Evolutionary conservation across 163 green algal species (phyloP).

Genomic region (Coccomyxa subellipsoidea): DNA sequence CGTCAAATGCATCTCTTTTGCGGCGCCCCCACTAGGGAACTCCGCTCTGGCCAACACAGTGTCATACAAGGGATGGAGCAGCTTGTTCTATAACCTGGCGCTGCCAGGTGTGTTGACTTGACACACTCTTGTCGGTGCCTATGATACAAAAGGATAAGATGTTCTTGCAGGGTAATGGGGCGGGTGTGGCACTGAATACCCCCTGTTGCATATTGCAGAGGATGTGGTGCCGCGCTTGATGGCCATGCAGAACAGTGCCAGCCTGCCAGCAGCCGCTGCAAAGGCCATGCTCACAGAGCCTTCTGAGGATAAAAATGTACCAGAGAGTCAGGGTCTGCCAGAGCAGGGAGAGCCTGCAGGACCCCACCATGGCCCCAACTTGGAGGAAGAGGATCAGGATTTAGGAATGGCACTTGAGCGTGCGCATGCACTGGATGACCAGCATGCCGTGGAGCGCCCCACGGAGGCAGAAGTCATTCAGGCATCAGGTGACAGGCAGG

Average conservation of each 20-base stretch:
- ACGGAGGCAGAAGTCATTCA: not conserved
- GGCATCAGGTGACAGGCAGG: not conserved
- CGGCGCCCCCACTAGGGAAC: slow-evolving; percentile 75
- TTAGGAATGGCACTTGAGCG: too few species aligned
- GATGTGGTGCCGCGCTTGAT: slow-evolving; percentile 1
- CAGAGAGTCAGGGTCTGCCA: not conserved
- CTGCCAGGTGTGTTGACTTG: slow-evolving; percentile 35
- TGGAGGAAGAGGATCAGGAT: too few species aligned
- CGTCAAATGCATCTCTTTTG: slow-evolving; percentile 38
- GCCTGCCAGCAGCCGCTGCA: slow-evolving; percentile 2
- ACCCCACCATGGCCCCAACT: too few species aligned
- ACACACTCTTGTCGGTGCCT: too few species aligned
- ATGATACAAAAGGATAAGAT: too few species aligned
- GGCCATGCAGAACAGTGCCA: not conserved
- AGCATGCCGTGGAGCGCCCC: not conserved
- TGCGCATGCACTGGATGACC: not conserved
- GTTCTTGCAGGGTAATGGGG: too few species aligned
- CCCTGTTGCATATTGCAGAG: not conserved
- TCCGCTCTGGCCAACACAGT: slow-evolving; percentile 56
- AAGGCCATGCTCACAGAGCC: not conserved
- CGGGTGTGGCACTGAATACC: too few species aligned
- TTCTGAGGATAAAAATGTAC: not conserved
- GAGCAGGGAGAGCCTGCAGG: not conserved
- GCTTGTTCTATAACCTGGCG: slow-evolving; percentile 20
- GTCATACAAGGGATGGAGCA: slow-evolving; percentile 45